phyloP scores from a whole-genome alignment of 2,329 filamentous ascomycete species.

The Pseudocercospora ulei region DNA sequence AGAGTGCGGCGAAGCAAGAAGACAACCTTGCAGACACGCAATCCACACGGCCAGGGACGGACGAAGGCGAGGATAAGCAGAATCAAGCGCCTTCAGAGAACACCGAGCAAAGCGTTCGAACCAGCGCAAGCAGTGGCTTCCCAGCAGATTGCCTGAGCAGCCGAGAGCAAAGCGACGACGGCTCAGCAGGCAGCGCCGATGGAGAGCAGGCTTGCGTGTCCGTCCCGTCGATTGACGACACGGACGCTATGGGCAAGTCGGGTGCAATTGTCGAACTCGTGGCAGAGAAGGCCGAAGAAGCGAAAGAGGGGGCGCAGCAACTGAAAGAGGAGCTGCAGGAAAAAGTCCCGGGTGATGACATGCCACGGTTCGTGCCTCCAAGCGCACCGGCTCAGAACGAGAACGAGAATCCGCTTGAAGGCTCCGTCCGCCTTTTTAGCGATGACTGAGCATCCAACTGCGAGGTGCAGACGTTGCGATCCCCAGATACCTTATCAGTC shows the following conservation, averaged over 20 bases:
- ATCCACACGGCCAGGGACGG: slow-evolving; percentile 14
- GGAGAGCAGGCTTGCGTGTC: slow-evolving; percentile 9
- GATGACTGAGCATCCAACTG: slow-evolving; percentile 1
- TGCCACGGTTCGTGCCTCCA: not conserved
- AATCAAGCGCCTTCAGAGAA: slow-evolving; percentile 3
- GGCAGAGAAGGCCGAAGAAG: slow-evolving; percentile 20
- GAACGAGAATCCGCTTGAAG: slow-evolving; percentile 4
- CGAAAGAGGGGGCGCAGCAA: slow-evolving; percentile 21
- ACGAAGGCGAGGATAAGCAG: slow-evolving; percentile 7
- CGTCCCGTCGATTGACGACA: slow-evolving; percentile 17
- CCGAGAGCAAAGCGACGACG: slow-evolving; percentile 9
- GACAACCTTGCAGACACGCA: slow-evolving; percentile 22
- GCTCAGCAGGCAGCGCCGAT: not conserved
- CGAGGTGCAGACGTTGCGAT: not conserved
- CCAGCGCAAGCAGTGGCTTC: slow-evolving; percentile 7
- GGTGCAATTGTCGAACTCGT: slow-evolving; percentile 26
- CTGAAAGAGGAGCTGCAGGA: slow-evolving; percentile 9
- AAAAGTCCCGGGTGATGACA: slow-evolving; percentile 1
- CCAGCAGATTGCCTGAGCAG: slow-evolving; percentile 11
- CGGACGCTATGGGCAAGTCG: slow-evolving; percentile 29
- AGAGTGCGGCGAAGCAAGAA: slow-evolving; percentile 24
- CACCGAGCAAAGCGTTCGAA: slow-evolving; percentile 9
- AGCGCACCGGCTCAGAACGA: not conserved
- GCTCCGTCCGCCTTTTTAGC: slow-evolving; percentile 2
- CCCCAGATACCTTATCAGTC: not conserved